A percentile compares a stretch with the other conserved stretches of the same genome.
Conservation (phyloP, 257 asterid species). For the Gardenia jasminoides region DNA sequence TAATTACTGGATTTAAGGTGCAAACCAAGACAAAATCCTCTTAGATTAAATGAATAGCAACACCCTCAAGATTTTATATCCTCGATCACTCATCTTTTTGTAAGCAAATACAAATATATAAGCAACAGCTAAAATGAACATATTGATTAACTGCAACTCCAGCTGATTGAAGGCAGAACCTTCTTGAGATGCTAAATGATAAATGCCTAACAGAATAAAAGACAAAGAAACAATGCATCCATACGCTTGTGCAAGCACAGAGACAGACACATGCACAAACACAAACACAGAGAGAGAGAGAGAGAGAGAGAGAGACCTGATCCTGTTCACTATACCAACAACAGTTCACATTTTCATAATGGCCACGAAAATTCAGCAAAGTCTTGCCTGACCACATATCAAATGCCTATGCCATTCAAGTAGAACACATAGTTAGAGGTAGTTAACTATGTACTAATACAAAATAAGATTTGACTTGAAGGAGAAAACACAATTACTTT, state of each 20-base stretch:
- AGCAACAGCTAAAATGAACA: not conserved
- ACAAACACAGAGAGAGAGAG: not conserved
- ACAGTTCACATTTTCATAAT: slow-evolving; percentile 84
- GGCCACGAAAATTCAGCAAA: slow-evolving; percentile 66
- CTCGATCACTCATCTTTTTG: not conserved
- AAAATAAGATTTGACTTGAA: not conserved
- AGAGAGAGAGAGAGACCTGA: slow-evolving; percentile 54
- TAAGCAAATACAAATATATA: not conserved
- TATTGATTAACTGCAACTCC: not conserved
- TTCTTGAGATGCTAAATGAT: not conserved
- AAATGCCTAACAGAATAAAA: not conserved
- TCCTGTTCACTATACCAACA: slow-evolving; percentile 77
- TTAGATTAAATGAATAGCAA: too few species aligned
- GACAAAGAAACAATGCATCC: not conserved
- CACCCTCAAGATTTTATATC: not conserved
- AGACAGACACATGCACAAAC: not conserved
- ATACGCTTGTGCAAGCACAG: too few species aligned
- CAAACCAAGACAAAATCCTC: not conserved
- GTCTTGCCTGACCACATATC: slow-evolving; percentile 92
- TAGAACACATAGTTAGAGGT: not conserved
- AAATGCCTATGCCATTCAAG: slow-evolving; percentile 57
- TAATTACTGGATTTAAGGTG: not conserved
- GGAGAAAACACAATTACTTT: slow-evolving; percentile 44
- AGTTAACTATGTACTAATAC: not conserved
- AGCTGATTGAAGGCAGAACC: not conserved